These are phyloP conservation scores for Paracoccidioides brasiliensis DNA, from an alignment of 2,329 filamentous ascomycete species.

Conservation along the genomic window DNA sequence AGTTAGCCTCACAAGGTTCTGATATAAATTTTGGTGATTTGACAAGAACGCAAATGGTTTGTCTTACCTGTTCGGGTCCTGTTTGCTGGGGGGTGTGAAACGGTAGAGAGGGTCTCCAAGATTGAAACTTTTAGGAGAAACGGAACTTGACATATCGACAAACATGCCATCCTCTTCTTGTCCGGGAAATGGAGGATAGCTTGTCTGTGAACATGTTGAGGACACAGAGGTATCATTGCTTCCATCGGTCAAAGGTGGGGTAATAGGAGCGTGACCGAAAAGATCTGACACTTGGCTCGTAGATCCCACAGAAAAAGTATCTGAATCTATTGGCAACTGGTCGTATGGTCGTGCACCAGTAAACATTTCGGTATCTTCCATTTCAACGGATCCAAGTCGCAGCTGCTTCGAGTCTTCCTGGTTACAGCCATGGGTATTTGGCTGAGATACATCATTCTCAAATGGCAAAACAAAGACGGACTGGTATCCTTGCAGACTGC, in stretches of 20 bases:
- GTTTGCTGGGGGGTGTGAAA: constrained; percentile 26
- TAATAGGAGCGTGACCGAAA: constrained; percentile 28
- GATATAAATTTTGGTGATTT: constrained; percentile 1
- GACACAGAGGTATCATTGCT: constrained; percentile 30
- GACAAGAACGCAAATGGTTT: constrained; percentile 1
- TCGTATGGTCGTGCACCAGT: constrained; percentile 19
- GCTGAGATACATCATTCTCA: constrained; percentile 28
- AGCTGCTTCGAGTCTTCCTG: constrained; percentile 27
- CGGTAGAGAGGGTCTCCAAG: constrained; percentile 29
- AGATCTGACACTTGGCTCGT: constrained; percentile 25
- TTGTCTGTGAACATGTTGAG: constrained; percentile 27
- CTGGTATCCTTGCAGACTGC: constrained; percentile 26
- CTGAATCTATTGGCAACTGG: constrained; percentile 23
- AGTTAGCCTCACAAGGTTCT: constrained; percentile 5
- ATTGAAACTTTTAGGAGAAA: constrained; percentile 24
- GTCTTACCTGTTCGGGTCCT: constrained; percentile 30
- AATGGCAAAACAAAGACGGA: constrained; percentile 28
- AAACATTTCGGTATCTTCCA: constrained; percentile 25
- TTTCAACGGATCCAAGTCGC: constrained; percentile 20
- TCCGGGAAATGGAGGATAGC: constrained; percentile 26
- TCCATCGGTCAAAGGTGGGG: constrained; percentile 30
- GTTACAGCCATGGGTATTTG: constrained; percentile 21
- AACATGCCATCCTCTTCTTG: constrained; percentile 28
- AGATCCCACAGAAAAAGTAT: constrained; percentile 22
- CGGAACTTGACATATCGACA: constrained; percentile 24